phyloP scores from a whole-genome alignment of 2,329 filamentous ascomycete species.

The Microthyrium microscopicum region DNA sequence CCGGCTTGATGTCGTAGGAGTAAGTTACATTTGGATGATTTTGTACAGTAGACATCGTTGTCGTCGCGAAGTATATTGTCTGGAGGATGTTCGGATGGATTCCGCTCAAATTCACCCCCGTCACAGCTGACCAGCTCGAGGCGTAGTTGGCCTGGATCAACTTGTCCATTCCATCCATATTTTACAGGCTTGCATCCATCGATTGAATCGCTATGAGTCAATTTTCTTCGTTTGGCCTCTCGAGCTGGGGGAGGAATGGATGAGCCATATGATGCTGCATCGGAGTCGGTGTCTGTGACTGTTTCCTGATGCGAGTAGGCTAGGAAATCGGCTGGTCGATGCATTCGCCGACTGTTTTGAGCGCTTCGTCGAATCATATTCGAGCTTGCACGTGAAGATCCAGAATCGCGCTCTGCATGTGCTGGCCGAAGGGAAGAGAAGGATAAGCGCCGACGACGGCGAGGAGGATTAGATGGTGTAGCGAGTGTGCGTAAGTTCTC shows the following conservation, averaged over 20 bases:
- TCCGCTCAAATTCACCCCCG: slow-evolving; percentile 47
- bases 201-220: neutral
- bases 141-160: slow-evolving; percentile 61
- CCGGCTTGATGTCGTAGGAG: slow-evolving; percentile 66
- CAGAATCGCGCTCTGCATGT: no score
- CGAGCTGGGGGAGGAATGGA: neutral
- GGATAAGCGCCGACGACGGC: no score
- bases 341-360: no score
- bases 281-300: slow-evolving; percentile 3
- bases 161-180: slow-evolving; percentile 78
- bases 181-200: slow-evolving; percentile 19
- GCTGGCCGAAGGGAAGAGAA: no score
- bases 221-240: slow-evolving; percentile 2
- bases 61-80: slow-evolving; percentile 78
- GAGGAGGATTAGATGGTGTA: no score
- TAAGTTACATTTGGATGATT: slow-evolving; percentile 75
- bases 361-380: no score
- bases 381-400: no score
- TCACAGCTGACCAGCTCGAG: slow-evolving; percentile 89
- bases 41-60: slow-evolving; percentile 74
- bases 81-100: slow-evolving; percentile 26
- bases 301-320: neutral
- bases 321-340: no score
- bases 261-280: neutral
- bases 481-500: no score